Evolutionary conservation across 2,329 filamentous ascomycete genomes (phyloP).

Genomic region (Paecilomyces sp.): DNA sequence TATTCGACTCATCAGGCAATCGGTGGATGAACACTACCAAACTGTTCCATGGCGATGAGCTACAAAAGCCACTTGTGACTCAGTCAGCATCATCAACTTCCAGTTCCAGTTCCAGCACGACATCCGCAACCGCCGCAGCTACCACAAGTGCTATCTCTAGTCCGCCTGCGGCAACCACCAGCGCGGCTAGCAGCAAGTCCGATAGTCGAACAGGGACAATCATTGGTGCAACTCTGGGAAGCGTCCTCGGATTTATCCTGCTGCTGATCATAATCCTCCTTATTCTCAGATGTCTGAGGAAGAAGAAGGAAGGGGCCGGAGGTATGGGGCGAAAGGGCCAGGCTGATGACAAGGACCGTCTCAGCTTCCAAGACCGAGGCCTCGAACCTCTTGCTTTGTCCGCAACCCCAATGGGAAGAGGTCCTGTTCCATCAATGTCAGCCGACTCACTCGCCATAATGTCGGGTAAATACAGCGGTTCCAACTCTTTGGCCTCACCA

Average conservation of each 20-base stretch:
- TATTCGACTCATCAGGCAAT: conserved; percentile 72
- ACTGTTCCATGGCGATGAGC: conserved; percentile 48
- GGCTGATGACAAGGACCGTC: conserved; percentile 50
- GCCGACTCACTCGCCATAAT: conserved; percentile 34
- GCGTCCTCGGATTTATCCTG: conserved; percentile 66
- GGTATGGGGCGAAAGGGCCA: conserved; percentile 41
- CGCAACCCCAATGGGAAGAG: conserved; percentile 39
- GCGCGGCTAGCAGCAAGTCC: conserved; percentile 19
- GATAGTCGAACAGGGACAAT: conserved; percentile 46
- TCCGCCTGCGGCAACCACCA: conserved; percentile 14
- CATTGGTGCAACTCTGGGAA: conserved; percentile 73
- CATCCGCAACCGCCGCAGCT: conserved; percentile 8
- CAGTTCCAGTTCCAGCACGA: conserved; percentile 15
- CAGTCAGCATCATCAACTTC: conserved; percentile 18
- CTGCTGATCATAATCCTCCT: conserved; percentile 68
- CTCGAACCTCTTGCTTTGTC: conserved; percentile 35
- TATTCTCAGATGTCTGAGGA: conserved; percentile 55
- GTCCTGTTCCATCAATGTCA: conserved; percentile 33
- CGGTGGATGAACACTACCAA: conserved; percentile 67
- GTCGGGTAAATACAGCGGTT: conserved; percentile 27
- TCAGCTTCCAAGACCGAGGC: conserved; percentile 39
- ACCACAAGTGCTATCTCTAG: conserved; percentile 23
- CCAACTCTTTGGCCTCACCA: neutral
- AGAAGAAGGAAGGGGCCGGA: conserved; percentile 43
- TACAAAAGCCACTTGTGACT: conserved; percentile 28